Base-by-base conservation (phyloP, 2,329 filamentous ascomycete species). In the Sporothrix humicola region DNA sequence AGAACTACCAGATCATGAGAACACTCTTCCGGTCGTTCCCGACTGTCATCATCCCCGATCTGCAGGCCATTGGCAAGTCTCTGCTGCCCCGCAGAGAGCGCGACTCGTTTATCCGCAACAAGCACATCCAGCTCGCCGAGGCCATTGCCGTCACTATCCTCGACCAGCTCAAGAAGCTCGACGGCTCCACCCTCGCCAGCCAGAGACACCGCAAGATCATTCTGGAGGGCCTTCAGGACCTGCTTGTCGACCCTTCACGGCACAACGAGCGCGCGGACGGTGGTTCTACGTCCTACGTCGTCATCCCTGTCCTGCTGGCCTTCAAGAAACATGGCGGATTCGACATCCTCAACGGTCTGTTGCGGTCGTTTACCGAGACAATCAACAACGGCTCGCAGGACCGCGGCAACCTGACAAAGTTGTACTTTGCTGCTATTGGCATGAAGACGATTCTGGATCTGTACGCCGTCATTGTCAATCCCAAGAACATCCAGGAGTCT, bases 381-480 rank as follows among this genome's bases (percentile, higher is more conserved):
- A 83, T 88, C 72, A 82, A 81, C 77, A 79, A 81, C 58, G 81
- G 82, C n/a, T 74, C 79, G 74, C 65, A 78, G 20, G 80, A 82
- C 17, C 78, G 78, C n/a, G 85, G 86, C 26, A 86, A 87, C 72
- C 79, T 82, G 0, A 83, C 82, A 1, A 84, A 82, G 76, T 79
- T 83, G 42, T 86, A 86, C 75, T 83, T 89, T 65, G 86, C 88
- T 6, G 84, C 84, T 0, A 84, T 87, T 56, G 88, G 87, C 13
- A 89, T 97, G 77, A 94, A 93, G 80, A 93, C 95, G 77, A 94
- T 98, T 46, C 86, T 99, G 42, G 90, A 92, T 44, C 87, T 98
- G 72, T 98, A 96, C 80, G 85, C 89, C 2, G 87, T 93, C 74
- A 86, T 98, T 44, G 90, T 92, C 71, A 92, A 91, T 74, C 89